Base-by-base conservation (phyloP, 768 basidiomycete genomes). In the Russula vinacea region DNA sequence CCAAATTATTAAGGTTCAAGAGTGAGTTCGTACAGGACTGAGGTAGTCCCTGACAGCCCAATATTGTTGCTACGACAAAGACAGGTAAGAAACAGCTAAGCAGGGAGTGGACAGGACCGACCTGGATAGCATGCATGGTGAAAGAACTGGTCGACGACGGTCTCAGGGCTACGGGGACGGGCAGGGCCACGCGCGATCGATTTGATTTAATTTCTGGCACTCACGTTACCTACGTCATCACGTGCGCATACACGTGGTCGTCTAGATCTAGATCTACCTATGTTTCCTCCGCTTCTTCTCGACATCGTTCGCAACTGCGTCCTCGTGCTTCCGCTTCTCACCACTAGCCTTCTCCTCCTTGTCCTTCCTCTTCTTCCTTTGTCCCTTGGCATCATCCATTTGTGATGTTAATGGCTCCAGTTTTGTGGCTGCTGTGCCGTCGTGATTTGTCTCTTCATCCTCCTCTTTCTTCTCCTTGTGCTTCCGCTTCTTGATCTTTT, bases 31-130 rank as follows among this genome's bases (percentile, higher is more conserved):
- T 76, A 92, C 92, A 22, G 91, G 92, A 70, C 88, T 90, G 64
- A 98, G 87, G 75, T 96, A 94, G 74, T 98, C 96, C 70, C 96
- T 87, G 64, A 97, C 87, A 17, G 90, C 87, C 87, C 92, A 94
- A 76, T 89, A 89, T 80, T 94, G 91, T 78, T 91, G 90, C 94
- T 70, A 56, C n/a, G 9, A 4, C 17, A 52, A n/a, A 16, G 32
- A 13, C 2, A 51, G 14, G n/a, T 13, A 26, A 57, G 22, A 7
- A 26, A 22, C 16, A 11, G 3, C 19, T 5, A 13, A 2, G 49
- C 14, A 11, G 19, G 26, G 32, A 39, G 39, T 16, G 44, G 19
- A 7, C 70, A 49, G 33, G 29, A 24, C 53, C n/a, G 61, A 76
- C 81, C 74, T 83, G 81, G 32, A 82, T 79, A 50, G 81, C 78